These are phyloP conservation scores for Aspergillus asperescens DNA, from an alignment of 495 filamentous ascomycete genomes.

Conservation along the genomic window DNA sequence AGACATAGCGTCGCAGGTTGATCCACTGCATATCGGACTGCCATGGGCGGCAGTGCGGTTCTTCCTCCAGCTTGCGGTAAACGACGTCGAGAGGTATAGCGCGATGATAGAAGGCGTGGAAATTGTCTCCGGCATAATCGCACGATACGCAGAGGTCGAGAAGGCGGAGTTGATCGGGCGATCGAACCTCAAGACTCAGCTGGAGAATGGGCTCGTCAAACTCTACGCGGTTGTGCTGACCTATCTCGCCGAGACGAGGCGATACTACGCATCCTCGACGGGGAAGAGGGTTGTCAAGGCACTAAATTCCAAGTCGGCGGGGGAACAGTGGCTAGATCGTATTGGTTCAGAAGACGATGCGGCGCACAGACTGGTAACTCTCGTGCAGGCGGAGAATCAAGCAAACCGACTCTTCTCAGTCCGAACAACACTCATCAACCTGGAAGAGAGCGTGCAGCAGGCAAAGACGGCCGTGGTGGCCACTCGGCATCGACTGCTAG, in stretches of 20 bases:
- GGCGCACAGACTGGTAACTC: neutral
- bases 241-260: neutral
- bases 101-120: neutral
- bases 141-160: slow-evolving; percentile 1
- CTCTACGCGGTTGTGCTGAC: neutral
- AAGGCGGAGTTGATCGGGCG: neutral
- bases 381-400: neutral
- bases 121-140: neutral
- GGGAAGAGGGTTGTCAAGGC: neutral
- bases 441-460: neutral
- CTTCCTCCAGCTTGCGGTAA: slow-evolving; percentile 19
- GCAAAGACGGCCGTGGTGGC: neutral
- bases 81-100: neutral
- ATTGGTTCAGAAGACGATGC: neutral
- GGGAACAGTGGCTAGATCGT: neutral
- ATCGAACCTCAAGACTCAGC: slow-evolving; percentile 1
- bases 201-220: neutral
- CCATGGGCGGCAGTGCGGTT: slow-evolving; percentile 43
- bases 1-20: slow-evolving; percentile 32
- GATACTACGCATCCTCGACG: neutral
- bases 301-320: neutral
- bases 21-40: slow-evolving; percentile 37
- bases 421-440: neutral
- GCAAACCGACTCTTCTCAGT: neutral
- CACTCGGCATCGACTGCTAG: neutral